Conservation (phyloP, 2,329 filamentous ascomycete species). For the Colletotrichum somersetense region DNA sequence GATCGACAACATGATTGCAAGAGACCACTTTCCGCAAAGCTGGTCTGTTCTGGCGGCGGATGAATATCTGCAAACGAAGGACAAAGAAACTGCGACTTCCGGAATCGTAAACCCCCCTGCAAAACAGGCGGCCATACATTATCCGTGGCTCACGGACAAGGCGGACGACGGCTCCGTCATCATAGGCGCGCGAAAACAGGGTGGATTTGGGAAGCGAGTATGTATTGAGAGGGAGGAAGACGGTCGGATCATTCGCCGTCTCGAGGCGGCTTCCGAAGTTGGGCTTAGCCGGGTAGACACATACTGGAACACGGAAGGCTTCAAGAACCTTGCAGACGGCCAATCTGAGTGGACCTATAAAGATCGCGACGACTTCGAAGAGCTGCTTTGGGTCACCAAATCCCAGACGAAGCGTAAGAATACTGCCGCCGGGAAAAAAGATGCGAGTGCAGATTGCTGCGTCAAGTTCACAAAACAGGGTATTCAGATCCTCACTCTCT, state of each 20-base stretch:
- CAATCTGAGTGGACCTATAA: background rate
- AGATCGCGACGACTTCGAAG: constrained; percentile 11
- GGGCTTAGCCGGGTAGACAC: background rate
- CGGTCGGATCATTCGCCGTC: background rate
- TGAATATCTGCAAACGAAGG: background rate
- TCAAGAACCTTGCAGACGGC: constrained; percentile 4
- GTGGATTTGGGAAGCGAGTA: background rate
- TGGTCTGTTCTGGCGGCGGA: background rate
- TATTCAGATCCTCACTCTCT: constrained; percentile 31
- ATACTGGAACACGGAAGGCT: background rate
- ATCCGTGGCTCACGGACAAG: background rate
- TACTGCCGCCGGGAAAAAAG: constrained; percentile 9
- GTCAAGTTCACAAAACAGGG: constrained; percentile 24
- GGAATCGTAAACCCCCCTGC: background rate
- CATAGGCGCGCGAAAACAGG: background rate
- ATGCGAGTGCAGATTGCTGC: constrained; percentile 30
- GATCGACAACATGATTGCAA: background rate
- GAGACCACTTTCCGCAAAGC: background rate
- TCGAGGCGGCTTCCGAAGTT: constrained; percentile 1
- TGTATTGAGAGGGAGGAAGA: background rate
- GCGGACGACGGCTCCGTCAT: constrained; percentile 12
- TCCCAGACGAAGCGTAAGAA: constrained; percentile 31
- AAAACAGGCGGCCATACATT: background rate
- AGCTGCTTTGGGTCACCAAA: constrained; percentile 37
- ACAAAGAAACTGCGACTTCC: background rate